These are phyloP conservation scores for Mucor plumbeus DNA, from an alignment of 371 early-diverging fungal genomes.

Conservation along the genomic window DNA sequence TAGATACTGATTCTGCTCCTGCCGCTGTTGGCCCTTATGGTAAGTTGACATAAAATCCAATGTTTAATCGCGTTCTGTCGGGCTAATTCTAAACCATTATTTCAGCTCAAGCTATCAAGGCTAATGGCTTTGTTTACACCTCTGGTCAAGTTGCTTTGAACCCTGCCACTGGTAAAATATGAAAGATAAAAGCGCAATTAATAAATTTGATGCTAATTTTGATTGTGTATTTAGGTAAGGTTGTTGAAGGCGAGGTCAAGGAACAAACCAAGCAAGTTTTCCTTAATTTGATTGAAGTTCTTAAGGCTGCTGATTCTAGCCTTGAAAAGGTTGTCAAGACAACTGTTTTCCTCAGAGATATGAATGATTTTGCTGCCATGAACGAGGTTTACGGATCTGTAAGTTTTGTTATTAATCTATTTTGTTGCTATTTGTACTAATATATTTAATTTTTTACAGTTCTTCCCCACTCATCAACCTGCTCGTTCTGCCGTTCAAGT, in stretches of 20 bases:
- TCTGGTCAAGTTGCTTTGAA: slow-evolving; percentile 70
- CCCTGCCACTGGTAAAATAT: slow-evolving; percentile 39
- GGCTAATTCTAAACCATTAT: not conserved
- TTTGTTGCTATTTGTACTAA: not conserved
- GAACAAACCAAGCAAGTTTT: slow-evolving; percentile 70
- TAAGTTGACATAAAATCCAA: not conserved
- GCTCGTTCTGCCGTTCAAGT: slow-evolving; percentile 85
- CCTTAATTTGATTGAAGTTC: slow-evolving; percentile 71
- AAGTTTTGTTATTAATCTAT: not conserved
- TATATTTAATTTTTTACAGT: slow-evolving; percentile 12
- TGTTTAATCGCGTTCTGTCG: not conserved
- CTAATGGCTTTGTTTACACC: slow-evolving; percentile 73
- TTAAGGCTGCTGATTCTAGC: slow-evolving; percentile 72
- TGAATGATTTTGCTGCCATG: slow-evolving; percentile 82
- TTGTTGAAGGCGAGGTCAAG: slow-evolving; percentile 45
- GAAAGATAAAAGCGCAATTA: no score
- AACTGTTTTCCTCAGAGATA: slow-evolving; percentile 81
- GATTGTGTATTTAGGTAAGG: slow-evolving; percentile 26
- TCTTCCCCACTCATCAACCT: slow-evolving; percentile 70
- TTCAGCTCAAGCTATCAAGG: slow-evolving; percentile 64
- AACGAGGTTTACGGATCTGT: slow-evolving; percentile 76
- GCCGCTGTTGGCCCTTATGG: slow-evolving; percentile 43
- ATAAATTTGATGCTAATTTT: not conserved
- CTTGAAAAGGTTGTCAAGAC: slow-evolving; percentile 82
- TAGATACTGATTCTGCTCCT: slow-evolving; percentile 31